Percentiles rank a stretch among this genome's conserved stretches.
These are phyloP conservation scores for Quercus cerris DNA, from an alignment of 306 rosid genomes.

Conservation along the genomic window DNA sequence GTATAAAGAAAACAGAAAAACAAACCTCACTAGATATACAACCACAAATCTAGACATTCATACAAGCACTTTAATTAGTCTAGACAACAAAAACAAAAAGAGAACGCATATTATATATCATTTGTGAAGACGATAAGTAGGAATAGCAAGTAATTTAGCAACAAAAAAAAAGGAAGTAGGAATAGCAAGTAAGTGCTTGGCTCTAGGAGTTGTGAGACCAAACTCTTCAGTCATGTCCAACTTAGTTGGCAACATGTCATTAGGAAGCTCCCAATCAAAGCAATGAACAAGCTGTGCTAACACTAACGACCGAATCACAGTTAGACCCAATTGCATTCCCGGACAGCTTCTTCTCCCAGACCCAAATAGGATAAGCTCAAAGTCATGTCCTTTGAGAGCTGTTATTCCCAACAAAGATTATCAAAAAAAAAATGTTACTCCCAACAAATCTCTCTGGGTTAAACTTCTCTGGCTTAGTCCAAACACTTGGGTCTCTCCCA, in stretches of 20 bases:
- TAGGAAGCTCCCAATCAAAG: constrained; percentile 36
- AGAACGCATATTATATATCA: too few relatives aligned
- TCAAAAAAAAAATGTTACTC: background rate
- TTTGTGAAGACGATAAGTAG: background rate
- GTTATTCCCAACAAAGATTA: too few relatives aligned
- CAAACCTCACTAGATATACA: too few relatives aligned
- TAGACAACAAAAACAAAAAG: background rate
- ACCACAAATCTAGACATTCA: background rate
- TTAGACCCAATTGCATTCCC: constrained; percentile 24
- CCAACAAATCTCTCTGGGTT: constrained; percentile 26
- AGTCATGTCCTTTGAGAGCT: constrained; percentile 12
- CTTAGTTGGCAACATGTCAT: constrained; percentile 17
- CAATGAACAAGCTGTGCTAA: constrained; percentile 37
- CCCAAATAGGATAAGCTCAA: constrained; percentile 10
- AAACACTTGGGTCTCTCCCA: constrained; percentile 22
- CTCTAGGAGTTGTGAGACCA: constrained; percentile 22
- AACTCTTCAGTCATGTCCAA: constrained; percentile 37
- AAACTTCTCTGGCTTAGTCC: constrained; percentile 30
- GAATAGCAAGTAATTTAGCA: background rate
- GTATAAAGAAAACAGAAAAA: too few relatives aligned
- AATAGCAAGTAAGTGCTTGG: constrained; percentile 16
- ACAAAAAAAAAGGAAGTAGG: background rate
- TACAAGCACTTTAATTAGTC: too few relatives aligned
- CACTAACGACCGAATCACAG: constrained; percentile 9
- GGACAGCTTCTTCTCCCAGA: constrained; percentile 38